Conservation (phyloP, 768 basidiomycete genomes). For the Cystobasidiopsis lactophilus region DNA sequence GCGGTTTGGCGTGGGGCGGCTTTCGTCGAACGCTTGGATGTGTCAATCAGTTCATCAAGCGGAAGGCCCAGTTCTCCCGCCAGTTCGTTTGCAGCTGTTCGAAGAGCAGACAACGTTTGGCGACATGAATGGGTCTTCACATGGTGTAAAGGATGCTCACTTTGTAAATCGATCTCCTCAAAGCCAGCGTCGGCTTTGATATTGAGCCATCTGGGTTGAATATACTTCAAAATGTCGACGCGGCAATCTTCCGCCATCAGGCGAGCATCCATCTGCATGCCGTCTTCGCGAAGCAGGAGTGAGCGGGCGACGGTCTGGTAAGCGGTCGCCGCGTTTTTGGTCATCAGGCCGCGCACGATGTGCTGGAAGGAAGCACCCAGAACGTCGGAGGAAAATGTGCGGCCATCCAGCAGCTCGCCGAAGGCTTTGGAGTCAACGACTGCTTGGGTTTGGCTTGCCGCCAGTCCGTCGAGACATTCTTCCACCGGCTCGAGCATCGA, state of each 20-base stretch:
- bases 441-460: constrained; percentile 38
- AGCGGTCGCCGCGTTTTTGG: constrained; percentile 40
- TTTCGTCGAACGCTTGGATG: too few relatives aligned
- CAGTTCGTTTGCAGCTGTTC: too few relatives aligned
- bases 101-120: too few relatives aligned
- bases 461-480: constrained; percentile 38
- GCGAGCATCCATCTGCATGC: constrained; percentile 29
- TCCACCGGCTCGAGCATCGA: constrained; percentile 47
- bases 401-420: constrained; percentile 47
- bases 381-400: constrained; percentile 46
- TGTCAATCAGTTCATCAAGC: too few relatives aligned
- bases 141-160: too few relatives aligned
- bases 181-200: constrained; percentile 62
- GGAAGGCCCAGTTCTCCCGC: too few relatives aligned
- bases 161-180: too few relatives aligned
- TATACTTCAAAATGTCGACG: constrained; percentile 45
- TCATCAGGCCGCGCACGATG: constrained; percentile 39
- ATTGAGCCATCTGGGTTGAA: constrained; percentile 53
- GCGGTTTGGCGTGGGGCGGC: too few relatives aligned
- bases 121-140: too few relatives aligned
- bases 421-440: constrained; percentile 52
- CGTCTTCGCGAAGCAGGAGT: constrained; percentile 26
- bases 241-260: constrained; percentile 47
- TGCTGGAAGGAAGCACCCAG: constrained; percentile 53
- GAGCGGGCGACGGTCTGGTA: constrained; percentile 34